phyloP scores from a whole-genome alignment of 2,329 filamentous ascomycete genomes.

The Fusarium sterilihyphosum region DNA sequence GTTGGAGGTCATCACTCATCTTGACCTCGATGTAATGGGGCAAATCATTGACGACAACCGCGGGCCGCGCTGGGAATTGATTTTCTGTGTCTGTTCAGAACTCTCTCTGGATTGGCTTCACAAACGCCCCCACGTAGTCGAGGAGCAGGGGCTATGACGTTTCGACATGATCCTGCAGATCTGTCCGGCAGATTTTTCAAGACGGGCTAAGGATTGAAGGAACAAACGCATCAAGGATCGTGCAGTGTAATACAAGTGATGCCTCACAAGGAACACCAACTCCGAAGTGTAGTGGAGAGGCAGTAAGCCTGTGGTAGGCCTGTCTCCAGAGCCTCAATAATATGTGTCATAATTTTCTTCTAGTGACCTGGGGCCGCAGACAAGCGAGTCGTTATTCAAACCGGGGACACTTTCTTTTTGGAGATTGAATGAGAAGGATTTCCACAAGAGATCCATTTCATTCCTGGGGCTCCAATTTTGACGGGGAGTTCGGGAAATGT shows the following conservation, averaged over 20 bases:
- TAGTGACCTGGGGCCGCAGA: constrained; percentile 21
- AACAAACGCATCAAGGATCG: neutral
- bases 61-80: constrained; percentile 24
- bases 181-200: constrained; percentile 29
- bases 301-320: neutral
- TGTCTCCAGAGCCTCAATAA: constrained; percentile 11
- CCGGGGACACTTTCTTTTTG: constrained; percentile 38
- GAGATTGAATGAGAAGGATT: constrained; percentile 1
- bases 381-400: constrained; percentile 30
- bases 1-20: neutral
- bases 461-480: constrained; percentile 28
- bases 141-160: constrained; percentile 37
- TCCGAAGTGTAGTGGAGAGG: neutral
- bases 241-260: constrained; percentile 3
- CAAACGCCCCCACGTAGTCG: constrained; percentile 24
- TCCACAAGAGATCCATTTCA: constrained; percentile 3
- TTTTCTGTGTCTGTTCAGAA: constrained; percentile 7
- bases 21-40: constrained; percentile 24
- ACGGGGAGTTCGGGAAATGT: constrained; percentile 40
- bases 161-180: constrained; percentile 34
- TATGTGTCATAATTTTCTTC: constrained; percentile 30
- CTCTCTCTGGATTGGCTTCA: constrained; percentile 21
- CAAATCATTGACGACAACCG: constrained; percentile 30
- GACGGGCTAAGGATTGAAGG: constrained; percentile 19
- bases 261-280: neutral